phyloP scores from a whole-genome alignment of 345 rosid genomes.

The Syzygium oleosum region DNA sequence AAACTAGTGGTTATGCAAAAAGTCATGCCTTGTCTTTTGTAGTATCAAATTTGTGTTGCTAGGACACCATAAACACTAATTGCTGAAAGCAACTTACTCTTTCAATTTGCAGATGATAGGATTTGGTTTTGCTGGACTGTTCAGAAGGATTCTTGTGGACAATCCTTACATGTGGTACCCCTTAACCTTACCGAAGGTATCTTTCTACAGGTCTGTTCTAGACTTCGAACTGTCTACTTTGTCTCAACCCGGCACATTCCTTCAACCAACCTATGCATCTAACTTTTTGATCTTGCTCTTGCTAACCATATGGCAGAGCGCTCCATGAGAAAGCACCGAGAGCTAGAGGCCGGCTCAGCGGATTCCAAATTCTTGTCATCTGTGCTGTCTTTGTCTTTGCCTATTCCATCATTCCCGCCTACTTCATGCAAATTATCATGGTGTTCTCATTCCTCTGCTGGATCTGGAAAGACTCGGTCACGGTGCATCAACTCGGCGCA shows the following conservation, averaged over 20 bases:
- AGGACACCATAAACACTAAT: neutral
- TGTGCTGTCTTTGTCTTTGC: constrained; percentile 23
- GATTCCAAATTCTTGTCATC: constrained; percentile 32
- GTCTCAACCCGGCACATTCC: neutral
- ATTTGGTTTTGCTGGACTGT: constrained; percentile 53
- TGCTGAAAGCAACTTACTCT: neutral
- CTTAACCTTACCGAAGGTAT: constrained; percentile 36
- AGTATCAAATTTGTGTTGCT: neutral
- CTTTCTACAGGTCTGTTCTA: constrained; percentile 22
- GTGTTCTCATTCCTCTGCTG: constrained; percentile 19
- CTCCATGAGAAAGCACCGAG: constrained; percentile 31
- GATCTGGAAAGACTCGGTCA: constrained; percentile 21
- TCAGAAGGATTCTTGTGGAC: constrained; percentile 41
- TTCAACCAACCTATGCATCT: neutral
- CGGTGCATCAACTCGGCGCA: constrained; percentile 24
- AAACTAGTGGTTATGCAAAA: neutral
- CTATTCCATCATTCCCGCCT: constrained; percentile 24
- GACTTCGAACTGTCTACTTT: neutral
- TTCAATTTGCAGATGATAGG: constrained; percentile 31
- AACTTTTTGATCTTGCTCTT: neutral
- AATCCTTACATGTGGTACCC: constrained; percentile 68
- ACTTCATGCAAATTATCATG: constrained; percentile 18
- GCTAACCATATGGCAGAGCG: constrained; percentile 11
- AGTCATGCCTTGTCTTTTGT: neutral
- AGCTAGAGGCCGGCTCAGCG: constrained; percentile 15